These are phyloP conservation scores for Venturiaceae sp. DNA, from an alignment of 2,329 filamentous ascomycete species.

Conservation along the genomic window DNA sequence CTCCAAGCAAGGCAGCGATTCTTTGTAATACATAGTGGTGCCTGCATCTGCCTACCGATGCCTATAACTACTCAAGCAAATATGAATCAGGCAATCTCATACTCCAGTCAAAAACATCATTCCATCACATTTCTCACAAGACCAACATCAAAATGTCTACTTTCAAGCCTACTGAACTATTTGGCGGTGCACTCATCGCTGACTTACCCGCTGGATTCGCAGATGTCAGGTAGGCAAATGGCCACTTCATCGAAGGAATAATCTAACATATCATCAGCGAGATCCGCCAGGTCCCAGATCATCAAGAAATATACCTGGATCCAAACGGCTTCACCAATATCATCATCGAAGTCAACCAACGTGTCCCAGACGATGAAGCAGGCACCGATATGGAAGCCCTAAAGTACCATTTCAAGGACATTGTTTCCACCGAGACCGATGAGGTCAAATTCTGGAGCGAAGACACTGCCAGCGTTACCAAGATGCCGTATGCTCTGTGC, in stretches of 20 bases:
- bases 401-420: constrained; percentile 39
- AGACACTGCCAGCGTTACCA: constrained; percentile 18
- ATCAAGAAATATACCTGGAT: constrained; percentile 90
- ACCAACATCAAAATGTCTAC: not conserved
- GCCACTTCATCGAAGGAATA: not conserved
- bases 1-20: not conserved
- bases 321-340: constrained; percentile 73
- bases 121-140: not conserved
- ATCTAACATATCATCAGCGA: constrained; percentile 37
- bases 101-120: not conserved
- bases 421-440: constrained; percentile 28
- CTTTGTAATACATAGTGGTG: not conserved
- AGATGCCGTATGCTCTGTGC: constrained; percentile 22
- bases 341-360: constrained; percentile 84
- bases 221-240: constrained; percentile 56
- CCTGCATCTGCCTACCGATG: not conserved
- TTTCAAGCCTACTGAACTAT: constrained; percentile 41
- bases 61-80: not conserved
- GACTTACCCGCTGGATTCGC: constrained; percentile 59
- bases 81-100: not conserved
- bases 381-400: constrained; percentile 59
- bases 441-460: constrained; percentile 23
- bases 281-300: constrained; percentile 68
- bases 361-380: constrained; percentile 51
- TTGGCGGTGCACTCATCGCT: constrained; percentile 60